Percentiles rank a stretch among this genome's conserved stretches.
These are phyloP conservation scores for Henckelia pumila DNA, from an alignment of 257 asterid species.

Conservation along the genomic window DNA sequence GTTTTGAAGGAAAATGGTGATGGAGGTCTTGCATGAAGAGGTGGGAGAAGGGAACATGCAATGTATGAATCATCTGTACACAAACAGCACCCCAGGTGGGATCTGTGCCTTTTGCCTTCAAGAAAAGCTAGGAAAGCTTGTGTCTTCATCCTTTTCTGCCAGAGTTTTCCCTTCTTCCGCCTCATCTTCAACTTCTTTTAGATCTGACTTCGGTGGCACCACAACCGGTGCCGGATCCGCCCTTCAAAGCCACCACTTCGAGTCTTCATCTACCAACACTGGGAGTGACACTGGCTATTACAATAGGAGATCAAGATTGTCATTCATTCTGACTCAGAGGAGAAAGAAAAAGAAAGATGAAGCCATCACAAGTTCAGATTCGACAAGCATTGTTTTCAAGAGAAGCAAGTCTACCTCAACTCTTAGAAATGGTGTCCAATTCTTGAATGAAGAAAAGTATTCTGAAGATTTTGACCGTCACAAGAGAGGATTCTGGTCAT, in stretches of 20 bases:
- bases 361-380: slow-evolving; percentile 29
- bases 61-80: slow-evolving; percentile 79
- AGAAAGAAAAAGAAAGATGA: slow-evolving; percentile 55
- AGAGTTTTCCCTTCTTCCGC: slow-evolving; percentile 75
- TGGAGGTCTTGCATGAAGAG: slow-evolving; percentile 95
- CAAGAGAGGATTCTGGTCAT: slow-evolving; percentile 81
- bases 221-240: slow-evolving; percentile 8
- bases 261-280: slow-evolving; percentile 24
- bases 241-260: slow-evolving; percentile 32
- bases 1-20: slow-evolving; percentile 49
- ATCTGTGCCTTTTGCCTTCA: slow-evolving; percentile 94
- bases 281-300: slow-evolving; percentile 24
- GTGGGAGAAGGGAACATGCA: slow-evolving; percentile 76
- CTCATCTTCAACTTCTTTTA: slow-evolving; percentile 67
- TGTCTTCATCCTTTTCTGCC: slow-evolving; percentile 75
- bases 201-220: slow-evolving; percentile 68
- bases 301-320: slow-evolving; percentile 52
- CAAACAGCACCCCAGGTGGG: slow-evolving; percentile 84
- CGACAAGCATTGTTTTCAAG: slow-evolving; percentile 53
- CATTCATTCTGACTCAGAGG: slow-evolving; percentile 52
- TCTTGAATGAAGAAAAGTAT: slow-evolving; percentile 44
- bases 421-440: slow-evolving; percentile 52
- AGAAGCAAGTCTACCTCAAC: slow-evolving; percentile 79
- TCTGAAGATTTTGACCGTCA: slow-evolving; percentile 44
- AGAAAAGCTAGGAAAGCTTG: slow-evolving; percentile 96